Base-by-base conservation (phyloP, 177 flowering plant genomes). In the Tripterygium wilfordii region DNA sequence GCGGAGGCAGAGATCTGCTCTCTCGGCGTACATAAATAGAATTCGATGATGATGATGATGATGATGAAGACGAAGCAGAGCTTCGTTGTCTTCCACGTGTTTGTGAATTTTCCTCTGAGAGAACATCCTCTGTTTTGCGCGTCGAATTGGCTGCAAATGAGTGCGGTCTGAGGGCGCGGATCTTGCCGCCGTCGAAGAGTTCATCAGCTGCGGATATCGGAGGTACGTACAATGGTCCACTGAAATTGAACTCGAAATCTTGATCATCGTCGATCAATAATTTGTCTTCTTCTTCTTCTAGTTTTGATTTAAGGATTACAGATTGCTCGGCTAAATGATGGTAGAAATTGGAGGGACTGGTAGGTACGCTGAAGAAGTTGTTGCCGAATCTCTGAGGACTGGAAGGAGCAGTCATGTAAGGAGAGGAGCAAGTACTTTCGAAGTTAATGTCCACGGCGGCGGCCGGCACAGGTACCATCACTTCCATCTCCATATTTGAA, bases 371-470 rank as follows among this genome's bases (percentile, higher is more conserved):
- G 74, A 51, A 67, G 79, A 56, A 72, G 58, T 49, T 45, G 39
- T 40, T 54, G 33, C 60, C 64, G 49, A 68, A 61, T 25, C 68
- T 59, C 10, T 48, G 66, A 5, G 88, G 88, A 44, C 78, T 74
- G 3, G 88, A 76, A 42, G 88, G 79, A n/a, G 82, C 79, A 41
- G 68, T 76, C 15, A 74, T 69, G 75, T 63, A 81, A 0, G 88
- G 88, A 0, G 84, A 52, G 1, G 84, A 71, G 46, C 71, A 74
- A 1, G 62, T 37, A 54, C 82, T 81, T 60, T 80, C 80, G 67
- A 77, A 77, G 66, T 68, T 68, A 68, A 77, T 72, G 55, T 76
- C 81, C 2, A 14, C 43, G 0, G 66, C 49, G 2, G 59, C 56
- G 0, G 45, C 43, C 7, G 69, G 61, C 0, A 45, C 38, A 5